Conservation (phyloP, 495 filamentous ascomycete genomes). For the Gamarada debralockiae region DNA sequence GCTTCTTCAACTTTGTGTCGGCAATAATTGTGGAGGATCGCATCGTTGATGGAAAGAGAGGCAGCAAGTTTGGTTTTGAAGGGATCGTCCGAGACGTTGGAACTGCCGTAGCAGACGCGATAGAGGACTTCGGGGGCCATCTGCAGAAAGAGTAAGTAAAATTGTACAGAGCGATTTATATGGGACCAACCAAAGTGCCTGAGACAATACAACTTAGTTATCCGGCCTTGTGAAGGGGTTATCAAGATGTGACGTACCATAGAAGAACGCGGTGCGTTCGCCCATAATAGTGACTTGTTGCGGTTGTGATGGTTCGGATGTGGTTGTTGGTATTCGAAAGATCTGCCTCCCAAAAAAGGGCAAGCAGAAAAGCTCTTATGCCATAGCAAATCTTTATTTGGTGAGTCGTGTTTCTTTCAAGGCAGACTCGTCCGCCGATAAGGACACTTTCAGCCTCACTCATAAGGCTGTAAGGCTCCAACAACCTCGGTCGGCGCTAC, state of each 20-base stretch:
- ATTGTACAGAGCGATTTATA: constrained; percentile 1
- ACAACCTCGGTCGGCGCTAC: no score
- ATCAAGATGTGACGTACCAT: constrained; percentile 35
- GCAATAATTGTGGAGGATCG: constrained; percentile 67
- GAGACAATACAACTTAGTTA: neutral
- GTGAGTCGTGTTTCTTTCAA: no score
- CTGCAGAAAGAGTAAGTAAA: constrained; percentile 39
- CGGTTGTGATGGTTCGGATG: neutral
- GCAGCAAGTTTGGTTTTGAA: constrained; percentile 38
- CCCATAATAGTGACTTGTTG: constrained; percentile 13
- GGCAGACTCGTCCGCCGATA: no score
- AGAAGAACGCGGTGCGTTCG: constrained; percentile 52
- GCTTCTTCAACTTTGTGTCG: constrained; percentile 62
- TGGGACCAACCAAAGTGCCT: constrained; percentile 30
- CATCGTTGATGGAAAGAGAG: constrained; percentile 59
- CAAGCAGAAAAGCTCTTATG: constrained; percentile 1
- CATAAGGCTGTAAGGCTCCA: no score
- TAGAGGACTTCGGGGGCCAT: constrained; percentile 67
- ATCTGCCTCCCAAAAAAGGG: constrained; percentile 1
- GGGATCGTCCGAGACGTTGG: constrained; percentile 28
- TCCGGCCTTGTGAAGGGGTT: neutral
- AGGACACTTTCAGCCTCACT: no score
- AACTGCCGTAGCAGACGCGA: constrained; percentile 56
- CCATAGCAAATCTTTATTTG: neutral
- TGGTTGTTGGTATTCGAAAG: neutral